phyloP scores from a whole-genome alignment of 208 protist species.

The Naegleria fowleri region DNA sequence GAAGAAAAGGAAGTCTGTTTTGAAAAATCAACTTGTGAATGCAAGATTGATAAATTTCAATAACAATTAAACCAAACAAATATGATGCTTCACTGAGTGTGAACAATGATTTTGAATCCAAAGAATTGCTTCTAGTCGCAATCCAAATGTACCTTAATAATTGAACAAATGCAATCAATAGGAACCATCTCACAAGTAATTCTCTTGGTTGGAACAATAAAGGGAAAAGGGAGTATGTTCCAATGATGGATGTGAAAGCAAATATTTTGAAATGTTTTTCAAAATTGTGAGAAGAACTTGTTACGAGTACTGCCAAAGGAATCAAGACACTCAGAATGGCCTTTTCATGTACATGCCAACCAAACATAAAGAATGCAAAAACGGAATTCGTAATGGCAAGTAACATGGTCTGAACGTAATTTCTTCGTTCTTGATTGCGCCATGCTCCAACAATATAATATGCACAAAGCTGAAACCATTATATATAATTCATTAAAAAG shows the following conservation, averaged over 20 bases:
- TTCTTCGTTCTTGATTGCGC: not conserved
- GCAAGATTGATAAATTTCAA: not conserved
- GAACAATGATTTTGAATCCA: not conserved
- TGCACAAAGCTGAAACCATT: not conserved
- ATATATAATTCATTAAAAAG: not conserved
- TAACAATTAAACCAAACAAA: constrained; percentile 12
- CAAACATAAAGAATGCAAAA: constrained; percentile 60
- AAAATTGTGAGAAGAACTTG: not conserved
- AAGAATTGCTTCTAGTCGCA: not conserved
- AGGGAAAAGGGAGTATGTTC: constrained; percentile 20
- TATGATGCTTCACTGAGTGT: not conserved
- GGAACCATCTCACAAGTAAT: not conserved
- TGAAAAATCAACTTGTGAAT: not conserved
- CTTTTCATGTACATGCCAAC: constrained; percentile 77
- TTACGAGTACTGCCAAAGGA: constrained; percentile 35
- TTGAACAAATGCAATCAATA: not conserved
- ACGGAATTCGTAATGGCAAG: constrained; percentile 23
- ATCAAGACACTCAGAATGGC: constrained; percentile 56
- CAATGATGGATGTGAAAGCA: constrained; percentile 1
- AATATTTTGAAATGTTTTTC: not conserved
- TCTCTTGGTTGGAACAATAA: constrained; percentile 15
- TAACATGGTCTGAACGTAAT: not conserved
- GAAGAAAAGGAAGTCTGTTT: not conserved
- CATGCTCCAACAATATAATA: not conserved
- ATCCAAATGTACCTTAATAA: not conserved